A percentile compares a stretch with the other conserved stretches of the same genome.
Conservation (phyloP, 192 early-diverging fungal species). For the Rhizoclosmatium globosum region DNA sequence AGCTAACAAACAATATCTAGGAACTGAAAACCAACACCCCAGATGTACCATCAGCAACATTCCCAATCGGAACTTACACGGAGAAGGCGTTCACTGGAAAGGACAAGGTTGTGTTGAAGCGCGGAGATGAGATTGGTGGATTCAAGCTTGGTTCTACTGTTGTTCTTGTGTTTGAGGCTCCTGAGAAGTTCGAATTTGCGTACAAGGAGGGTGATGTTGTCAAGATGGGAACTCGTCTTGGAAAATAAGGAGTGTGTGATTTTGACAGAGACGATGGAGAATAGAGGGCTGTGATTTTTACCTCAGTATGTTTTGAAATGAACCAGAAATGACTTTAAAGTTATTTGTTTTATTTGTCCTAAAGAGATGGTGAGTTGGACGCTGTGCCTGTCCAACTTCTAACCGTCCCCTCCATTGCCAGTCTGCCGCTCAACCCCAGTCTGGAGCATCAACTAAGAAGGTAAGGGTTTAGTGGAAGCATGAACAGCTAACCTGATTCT, state of each 20-base stretch:
- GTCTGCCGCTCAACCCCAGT: neutral
- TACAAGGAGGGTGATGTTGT: constrained; percentile 78
- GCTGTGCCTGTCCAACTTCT: too few species aligned
- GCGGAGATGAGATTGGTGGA: constrained; percentile 94
- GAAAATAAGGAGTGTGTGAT: constrained; percentile 12
- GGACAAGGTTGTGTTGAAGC: constrained; percentile 67
- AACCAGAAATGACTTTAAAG: too few species aligned
- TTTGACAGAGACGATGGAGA: too few species aligned
- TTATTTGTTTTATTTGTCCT: too few species aligned
- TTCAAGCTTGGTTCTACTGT: constrained; percentile 95
- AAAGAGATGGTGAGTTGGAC: too few species aligned
- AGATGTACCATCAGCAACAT: constrained; percentile 27
- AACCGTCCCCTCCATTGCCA: neutral
- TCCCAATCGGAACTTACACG: constrained; percentile 75
- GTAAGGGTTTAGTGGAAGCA: neutral
- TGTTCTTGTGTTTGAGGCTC: constrained; percentile 97
- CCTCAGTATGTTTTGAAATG: too few species aligned
- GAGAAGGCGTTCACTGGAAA: constrained; percentile 79
- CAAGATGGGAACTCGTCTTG: constrained; percentile 83
- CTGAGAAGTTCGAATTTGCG: constrained; percentile 76
- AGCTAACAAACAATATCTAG: constrained; percentile 19
- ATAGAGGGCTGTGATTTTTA: too few species aligned
- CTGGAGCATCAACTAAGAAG: neutral
- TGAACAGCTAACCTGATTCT: too few species aligned
- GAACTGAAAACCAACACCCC: constrained; percentile 57